Percentiles rank a stretch among this genome's conserved stretches.
These are phyloP conservation scores for Bombardia bombarda DNA, from an alignment of 495 filamentous ascomycete species.

Conservation along the genomic window DNA sequence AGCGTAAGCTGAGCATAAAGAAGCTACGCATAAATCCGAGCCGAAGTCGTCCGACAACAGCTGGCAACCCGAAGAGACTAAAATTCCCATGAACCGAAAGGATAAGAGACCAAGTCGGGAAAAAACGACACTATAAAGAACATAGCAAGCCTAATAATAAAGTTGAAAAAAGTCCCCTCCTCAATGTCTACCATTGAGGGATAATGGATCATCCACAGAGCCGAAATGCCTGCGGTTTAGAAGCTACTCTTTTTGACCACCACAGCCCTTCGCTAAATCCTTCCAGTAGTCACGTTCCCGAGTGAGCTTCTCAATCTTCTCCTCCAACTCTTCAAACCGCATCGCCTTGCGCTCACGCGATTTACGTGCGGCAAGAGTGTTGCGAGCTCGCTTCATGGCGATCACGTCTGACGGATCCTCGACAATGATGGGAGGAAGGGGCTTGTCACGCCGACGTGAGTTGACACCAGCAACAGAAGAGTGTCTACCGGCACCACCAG, in stretches of 20 bases:
- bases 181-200: constrained; percentile 20
- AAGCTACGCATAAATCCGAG: constrained; percentile 1
- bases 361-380: constrained; percentile 92
- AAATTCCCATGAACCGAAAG: too few species aligned
- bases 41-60: too few species aligned
- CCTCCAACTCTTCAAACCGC: constrained; percentile 56
- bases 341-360: constrained; percentile 77
- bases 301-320: constrained; percentile 39
- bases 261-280: constrained; percentile 37
- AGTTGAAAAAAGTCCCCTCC: constrained; percentile 21
- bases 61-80: too few species aligned
- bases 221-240: constrained; percentile 21
- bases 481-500: constrained; percentile 50
- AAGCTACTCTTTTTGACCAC: constrained; percentile 26
- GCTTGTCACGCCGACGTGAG: constrained; percentile 64
- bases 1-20: not conserved
- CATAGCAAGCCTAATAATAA: constrained; percentile 9
- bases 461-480: constrained; percentile 64
- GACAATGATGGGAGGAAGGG: constrained; percentile 68
- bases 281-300: constrained; percentile 54
- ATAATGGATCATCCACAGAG: constrained; percentile 22
- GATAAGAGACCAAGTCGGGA: too few species aligned
- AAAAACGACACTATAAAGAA: too few species aligned
- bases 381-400: constrained; percentile 87
- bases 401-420: constrained; percentile 63